phyloP scores from a whole-genome alignment of 2,329 filamentous ascomycete species.

The Tothia fuscella region DNA sequence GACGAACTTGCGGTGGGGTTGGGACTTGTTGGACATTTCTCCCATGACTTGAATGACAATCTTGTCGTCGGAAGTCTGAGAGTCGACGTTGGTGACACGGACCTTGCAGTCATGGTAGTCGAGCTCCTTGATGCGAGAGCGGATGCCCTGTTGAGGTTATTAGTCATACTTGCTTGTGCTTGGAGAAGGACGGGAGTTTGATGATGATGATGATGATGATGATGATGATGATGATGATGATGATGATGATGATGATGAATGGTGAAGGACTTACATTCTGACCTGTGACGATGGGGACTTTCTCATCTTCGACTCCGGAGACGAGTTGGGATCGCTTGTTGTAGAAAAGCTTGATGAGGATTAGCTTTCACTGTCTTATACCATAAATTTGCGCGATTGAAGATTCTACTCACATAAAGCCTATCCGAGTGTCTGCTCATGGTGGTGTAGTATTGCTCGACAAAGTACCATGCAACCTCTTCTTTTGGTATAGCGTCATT shows the following conservation, averaged over 20 bases:
- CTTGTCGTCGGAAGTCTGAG: slow-evolving; percentile 81
- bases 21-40: slow-evolving; percentile 88
- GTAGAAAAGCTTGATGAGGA: slow-evolving; percentile 61
- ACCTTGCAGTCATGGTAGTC: slow-evolving; percentile 98
- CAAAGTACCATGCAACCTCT: slow-evolving; percentile 98
- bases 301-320: slow-evolving; percentile 80
- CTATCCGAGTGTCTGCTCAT: slow-evolving; percentile 89
- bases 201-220: too few species aligned
- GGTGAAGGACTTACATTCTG: slow-evolving; percentile 77
- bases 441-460: slow-evolving; percentile 98
- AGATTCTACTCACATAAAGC: slow-evolving; percentile 49
- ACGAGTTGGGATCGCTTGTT: slow-evolving; percentile 93
- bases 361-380: slow-evolving; percentile 15
- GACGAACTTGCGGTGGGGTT: slow-evolving; percentile 87
- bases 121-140: slow-evolving; percentile 84
- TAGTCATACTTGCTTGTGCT: too few species aligned
- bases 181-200: too few species aligned
- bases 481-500: slow-evolving; percentile 46
- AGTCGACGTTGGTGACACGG: slow-evolving; percentile 94
- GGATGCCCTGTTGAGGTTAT: slow-evolving; percentile 56
- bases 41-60: slow-evolving; percentile 98
- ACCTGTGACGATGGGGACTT: slow-evolving; percentile 74
- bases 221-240: too few species aligned
- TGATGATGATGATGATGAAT: too few species aligned
- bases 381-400: slow-evolving; percentile 1